Percentiles rank a stretch among this genome's conserved stretches.
phyloP scores from a whole-genome alignment of 2,329 filamentous ascomycete genomes.

The Botrytis medusae region DNA sequence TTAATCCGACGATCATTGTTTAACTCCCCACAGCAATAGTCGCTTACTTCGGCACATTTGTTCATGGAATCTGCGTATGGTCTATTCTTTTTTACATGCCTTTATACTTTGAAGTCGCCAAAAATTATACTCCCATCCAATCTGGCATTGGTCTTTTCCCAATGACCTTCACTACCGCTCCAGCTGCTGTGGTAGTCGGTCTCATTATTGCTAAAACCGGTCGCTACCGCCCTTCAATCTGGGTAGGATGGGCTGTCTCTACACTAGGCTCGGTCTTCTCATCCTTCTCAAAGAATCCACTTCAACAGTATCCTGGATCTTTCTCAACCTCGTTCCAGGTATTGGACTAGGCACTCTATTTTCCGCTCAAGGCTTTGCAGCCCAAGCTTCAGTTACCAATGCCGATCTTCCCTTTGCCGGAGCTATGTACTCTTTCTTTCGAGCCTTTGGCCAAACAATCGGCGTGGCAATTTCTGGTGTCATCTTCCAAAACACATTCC shows the following conservation, averaged over 20 bases:
- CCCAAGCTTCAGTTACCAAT: constrained; percentile 59
- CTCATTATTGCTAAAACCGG: constrained; percentile 55
- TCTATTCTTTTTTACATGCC: constrained; percentile 54
- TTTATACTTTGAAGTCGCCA: constrained; percentile 50
- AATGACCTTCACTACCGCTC: constrained; percentile 61
- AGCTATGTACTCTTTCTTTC: constrained; percentile 66
- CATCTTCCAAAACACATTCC: constrained; percentile 63
- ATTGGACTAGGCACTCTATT: constrained; percentile 63
- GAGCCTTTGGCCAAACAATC: constrained; percentile 52
- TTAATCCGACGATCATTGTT: constrained; percentile 45
- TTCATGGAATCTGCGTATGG: constrained; percentile 57
- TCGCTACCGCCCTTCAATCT: constrained; percentile 50
- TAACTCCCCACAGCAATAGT: constrained; percentile 49
- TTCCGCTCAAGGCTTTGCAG: constrained; percentile 58
- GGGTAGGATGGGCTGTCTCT: constrained; percentile 59
- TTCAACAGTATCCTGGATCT: constrained; percentile 55
- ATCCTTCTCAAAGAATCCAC: constrained; percentile 51
- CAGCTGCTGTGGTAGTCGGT: constrained; percentile 54
- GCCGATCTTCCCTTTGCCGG: constrained; percentile 58
- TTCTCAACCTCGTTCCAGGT: constrained; percentile 59
- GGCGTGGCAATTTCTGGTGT: constrained; percentile 54
- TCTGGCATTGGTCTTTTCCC: constrained; percentile 57
- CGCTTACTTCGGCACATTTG: constrained; percentile 50
- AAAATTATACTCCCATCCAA: constrained; percentile 51
- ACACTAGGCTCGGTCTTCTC: constrained; percentile 57